A percentile compares a stretch with the other conserved stretches of the same genome.
These are phyloP conservation scores for Esteya vermicola DNA, from an alignment of 2,329 filamentous ascomycete genomes.

Conservation along the genomic window DNA sequence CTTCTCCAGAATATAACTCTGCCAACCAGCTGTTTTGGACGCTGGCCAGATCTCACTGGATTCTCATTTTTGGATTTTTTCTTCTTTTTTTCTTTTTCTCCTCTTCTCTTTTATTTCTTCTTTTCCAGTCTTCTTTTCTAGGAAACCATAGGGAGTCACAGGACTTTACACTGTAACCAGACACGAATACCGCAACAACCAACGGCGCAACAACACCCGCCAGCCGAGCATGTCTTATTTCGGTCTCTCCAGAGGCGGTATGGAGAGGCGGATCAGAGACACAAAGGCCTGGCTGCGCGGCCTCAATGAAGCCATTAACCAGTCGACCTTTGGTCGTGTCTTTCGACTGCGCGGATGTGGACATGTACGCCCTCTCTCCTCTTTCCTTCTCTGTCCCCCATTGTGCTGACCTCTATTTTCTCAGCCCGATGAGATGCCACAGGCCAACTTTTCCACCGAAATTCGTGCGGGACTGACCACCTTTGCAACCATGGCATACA, in stretches of 20 bases:
- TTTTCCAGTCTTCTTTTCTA: no score
- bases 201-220: no score
- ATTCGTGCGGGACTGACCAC: constrained; percentile 69
- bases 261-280: constrained; percentile 39
- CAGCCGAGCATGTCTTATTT: neutral
- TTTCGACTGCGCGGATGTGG: constrained; percentile 55
- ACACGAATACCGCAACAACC: no score
- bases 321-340: constrained; percentile 37
- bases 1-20: no score
- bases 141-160: no score
- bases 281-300: constrained; percentile 37
- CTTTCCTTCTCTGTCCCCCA: neutral
- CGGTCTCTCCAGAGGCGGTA: constrained; percentile 5
- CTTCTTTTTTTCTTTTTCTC: no score
- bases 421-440: constrained; percentile 46
- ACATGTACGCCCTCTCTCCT: constrained; percentile 37
- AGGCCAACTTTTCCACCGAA: constrained; percentile 61
- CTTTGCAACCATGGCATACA: constrained; percentile 72
- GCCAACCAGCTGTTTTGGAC: no score
- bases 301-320: constrained; percentile 21
- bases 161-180: no score
- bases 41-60: no score
- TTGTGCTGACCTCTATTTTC: neutral
- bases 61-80: no score
- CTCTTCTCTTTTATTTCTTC: no score